These are phyloP conservation scores for Theobroma cacao DNA, from an alignment of 345 rosid genomes.

Conservation along the genomic window DNA sequence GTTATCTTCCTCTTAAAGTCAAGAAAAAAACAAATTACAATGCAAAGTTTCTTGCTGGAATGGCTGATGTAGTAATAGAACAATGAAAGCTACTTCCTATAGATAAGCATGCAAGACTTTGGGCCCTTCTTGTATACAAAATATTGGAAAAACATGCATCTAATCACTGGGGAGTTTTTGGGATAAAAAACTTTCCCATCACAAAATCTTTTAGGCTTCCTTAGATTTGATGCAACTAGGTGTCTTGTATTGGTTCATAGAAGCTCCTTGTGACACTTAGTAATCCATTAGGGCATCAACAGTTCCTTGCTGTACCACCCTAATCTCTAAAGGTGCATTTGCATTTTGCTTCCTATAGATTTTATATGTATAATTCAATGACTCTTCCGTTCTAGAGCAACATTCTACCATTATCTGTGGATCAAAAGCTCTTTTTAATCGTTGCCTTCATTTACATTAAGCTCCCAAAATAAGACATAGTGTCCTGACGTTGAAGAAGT, in stretches of 20 bases:
- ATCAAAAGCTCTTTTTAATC: conserved; percentile 28
- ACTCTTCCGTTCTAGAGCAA: conserved; percentile 51
- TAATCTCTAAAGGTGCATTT: conserved; percentile 74
- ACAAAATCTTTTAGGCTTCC: conserved; percentile 51
- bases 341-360: conserved; percentile 43
- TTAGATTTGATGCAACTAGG: conserved; percentile 60
- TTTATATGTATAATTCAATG: conserved; percentile 44
- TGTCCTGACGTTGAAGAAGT: conserved; percentile 56
- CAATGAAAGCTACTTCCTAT: no score
- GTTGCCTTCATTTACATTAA: conserved; percentile 27
- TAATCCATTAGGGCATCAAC: conserved; percentile 72
- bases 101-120: no score
- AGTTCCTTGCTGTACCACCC: conserved; percentile 57
- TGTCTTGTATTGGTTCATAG: conserved; percentile 67
- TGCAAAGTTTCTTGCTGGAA: no score
- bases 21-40: no score
- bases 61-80: no score
- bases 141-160: not conserved
- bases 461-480: conserved; percentile 67
- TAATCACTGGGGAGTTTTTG: conserved; percentile 15
- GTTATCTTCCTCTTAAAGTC: no score
- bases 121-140: no score
- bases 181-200: conserved; percentile 58
- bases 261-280: conserved; percentile 72
- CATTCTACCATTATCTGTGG: conserved; percentile 43